Base-by-base conservation (phyloP, 805 yeast species). In the Zygosaccharomyces lentus region DNA sequence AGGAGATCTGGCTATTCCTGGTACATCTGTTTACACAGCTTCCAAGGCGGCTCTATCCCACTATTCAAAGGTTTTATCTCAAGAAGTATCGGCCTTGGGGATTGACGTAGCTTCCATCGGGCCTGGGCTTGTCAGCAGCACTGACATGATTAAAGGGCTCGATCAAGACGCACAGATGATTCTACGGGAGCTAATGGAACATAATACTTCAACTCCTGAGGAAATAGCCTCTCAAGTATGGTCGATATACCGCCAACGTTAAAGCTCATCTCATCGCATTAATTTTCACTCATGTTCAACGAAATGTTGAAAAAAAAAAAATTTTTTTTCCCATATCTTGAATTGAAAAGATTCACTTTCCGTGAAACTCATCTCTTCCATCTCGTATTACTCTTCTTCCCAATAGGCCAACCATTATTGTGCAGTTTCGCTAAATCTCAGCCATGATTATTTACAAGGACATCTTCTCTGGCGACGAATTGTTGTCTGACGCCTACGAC, bases 401-500 rank as follows among this genome's bases (percentile, higher is more conserved):
- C 38, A 34, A 34, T 37, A 34, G 27, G 26, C 26, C 34, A 40
- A 15, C 24, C 37, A 16, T 29, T 24, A 8, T n/a, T 31, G 27
- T 34, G 5, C 41, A 41, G 27, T 46, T 15, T 26, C 31, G 23
- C 24, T 19, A 25, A 37, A 13, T 9, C 19, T 16, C 30, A 34
- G 39, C 34, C 46, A 66, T 66, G 70, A 58, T 62, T 56, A 72
- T 73, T 65, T 68, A 51, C 73, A 71, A 77, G 74, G 99, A 91
- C 77, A 74, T 89, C 71, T 70, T 91, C 74, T 85, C 97, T 59
- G 87, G 85, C 68, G 99, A 91, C 79, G 99, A 91, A 81, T 77
- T 86, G 65, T 77, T 91, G 75, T 93, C 99, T 57, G 97, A 90
- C 70, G 99, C 99, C 68, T 93, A 90, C 81, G 95, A 87, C 73